Percentiles rank a stretch among this genome's conserved stretches.
phyloP scores from a whole-genome alignment of 1,284 basidiomycete species.

The Omphalotus olearius region DNA sequence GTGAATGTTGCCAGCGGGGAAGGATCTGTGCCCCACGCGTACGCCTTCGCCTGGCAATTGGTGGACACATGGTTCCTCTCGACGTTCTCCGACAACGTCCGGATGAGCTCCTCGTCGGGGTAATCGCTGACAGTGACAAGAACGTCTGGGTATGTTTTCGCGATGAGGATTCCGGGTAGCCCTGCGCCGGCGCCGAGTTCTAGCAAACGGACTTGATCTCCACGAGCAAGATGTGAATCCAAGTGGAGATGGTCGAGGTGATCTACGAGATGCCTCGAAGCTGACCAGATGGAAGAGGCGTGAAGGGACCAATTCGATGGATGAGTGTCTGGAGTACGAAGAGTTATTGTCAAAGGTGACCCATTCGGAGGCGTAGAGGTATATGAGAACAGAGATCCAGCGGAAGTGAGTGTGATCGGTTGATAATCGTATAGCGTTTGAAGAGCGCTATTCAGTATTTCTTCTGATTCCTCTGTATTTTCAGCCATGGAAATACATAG shows the following conservation, averaged over 20 bases:
- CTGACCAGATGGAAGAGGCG: conserved; percentile 69
- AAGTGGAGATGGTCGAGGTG: conserved; percentile 44
- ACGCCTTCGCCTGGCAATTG: conserved; percentile 47
- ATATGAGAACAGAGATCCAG: conserved; percentile 46
- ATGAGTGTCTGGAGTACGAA: conserved; percentile 60
- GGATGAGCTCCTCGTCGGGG: conserved; percentile 60
- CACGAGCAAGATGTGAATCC: neutral
- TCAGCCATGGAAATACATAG: neutral
- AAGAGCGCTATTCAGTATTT: conserved; percentile 59
- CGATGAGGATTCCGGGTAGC: conserved; percentile 62
- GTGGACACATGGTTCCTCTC: conserved; percentile 40
- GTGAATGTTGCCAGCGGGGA: neutral
- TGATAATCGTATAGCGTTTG: conserved; percentile 55
- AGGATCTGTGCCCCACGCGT: conserved; percentile 59
- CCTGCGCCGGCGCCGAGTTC: conserved; percentile 74
- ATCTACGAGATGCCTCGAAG: conserved; percentile 61
- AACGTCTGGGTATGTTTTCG: conserved; percentile 39
- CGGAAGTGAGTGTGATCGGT: conserved; percentile 54
- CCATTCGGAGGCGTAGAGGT: conserved; percentile 15
- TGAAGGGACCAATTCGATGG: conserved; percentile 69
- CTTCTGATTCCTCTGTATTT: conserved; percentile 43
- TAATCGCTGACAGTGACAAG: conserved; percentile 62
- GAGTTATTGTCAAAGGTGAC: conserved; percentile 22
- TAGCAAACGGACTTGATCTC: conserved; percentile 40
- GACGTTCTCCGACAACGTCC: conserved; percentile 55